Evolutionary conservation across 345 rosid genomes (phyloP), one percentile per base, ranked within the genome.

Genomic region (Linum tenue): DNA sequence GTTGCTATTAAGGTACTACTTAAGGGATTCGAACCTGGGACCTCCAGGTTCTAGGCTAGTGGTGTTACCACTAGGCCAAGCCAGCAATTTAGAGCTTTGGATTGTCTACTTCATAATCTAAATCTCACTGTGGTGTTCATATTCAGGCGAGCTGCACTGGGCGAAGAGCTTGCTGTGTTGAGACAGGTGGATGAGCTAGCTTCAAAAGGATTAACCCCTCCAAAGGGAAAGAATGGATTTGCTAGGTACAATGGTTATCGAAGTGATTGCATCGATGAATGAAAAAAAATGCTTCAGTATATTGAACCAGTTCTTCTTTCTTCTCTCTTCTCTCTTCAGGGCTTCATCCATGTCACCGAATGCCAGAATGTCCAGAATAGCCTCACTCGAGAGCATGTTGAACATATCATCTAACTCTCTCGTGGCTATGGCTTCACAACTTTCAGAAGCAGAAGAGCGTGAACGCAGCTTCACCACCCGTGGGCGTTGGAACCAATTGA

Each of bases 351-450:
- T 90, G 90, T 86, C 97, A 66, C 91, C 97, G 65, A 83, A 75
- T 81, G 96, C 99, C 40, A 85, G 99, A 76, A 74, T 82, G 88
- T 86, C 99, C 37, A 72, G 97, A 67, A 88, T 84, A 76, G 84
- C 95, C 66, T 90, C 96, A 53, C 96, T 94, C 17, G 97, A 94
- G 80, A 84, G 77, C 78, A 94, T 94, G 99, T 79, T 90, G 12
- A 81, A 85, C 75, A 88, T 90, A 74, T 83, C 99, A 72, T 94
- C 99, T 58, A 86, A 86, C 74, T 94, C 96, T 40, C 89, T 94
- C 22, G 96, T 94, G 37, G 85, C 99, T 53, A 94, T 94, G 99
- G 99, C 99, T 64, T 90, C 97, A 72, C 96, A 94, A 77, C 95
- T 94, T 64, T 94, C 97, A 44, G 99, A 94, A 80, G 97, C 97